Evolutionary conservation across 2,329 filamentous ascomycete species (phyloP).

Genomic region (Fusarium avenaceum): DNA sequence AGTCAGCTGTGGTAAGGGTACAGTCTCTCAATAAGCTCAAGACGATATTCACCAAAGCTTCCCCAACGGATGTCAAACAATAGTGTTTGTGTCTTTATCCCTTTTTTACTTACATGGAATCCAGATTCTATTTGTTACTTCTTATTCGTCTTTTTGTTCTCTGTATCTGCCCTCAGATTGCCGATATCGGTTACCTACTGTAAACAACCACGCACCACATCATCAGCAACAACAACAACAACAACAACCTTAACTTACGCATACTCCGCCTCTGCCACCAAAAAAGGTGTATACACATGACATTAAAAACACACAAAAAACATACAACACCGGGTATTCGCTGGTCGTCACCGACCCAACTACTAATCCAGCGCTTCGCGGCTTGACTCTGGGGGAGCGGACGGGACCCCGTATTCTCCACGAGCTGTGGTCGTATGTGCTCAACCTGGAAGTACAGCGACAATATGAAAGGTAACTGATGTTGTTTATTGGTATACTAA

Average conservation of each 20-base stretch:
- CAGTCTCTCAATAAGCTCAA: neutral
- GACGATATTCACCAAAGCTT: neutral
- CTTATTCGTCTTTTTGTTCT: neutral
- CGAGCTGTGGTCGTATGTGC: constrained; percentile 37
- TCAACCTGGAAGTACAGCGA: neutral
- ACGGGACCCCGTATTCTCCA: constrained; percentile 37
- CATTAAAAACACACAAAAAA: constrained; percentile 1
- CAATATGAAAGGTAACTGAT: neutral
- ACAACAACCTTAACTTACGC: neutral
- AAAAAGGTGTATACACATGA: neutral
- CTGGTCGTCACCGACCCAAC: constrained; percentile 38
- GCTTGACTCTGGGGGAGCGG: constrained; percentile 35
- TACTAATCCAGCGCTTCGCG: constrained; percentile 33
- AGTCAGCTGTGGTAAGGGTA: neutral
- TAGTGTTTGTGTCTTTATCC: neutral
- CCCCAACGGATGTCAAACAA: neutral
- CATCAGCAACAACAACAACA: too few relatives aligned
- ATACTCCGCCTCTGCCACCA: neutral
- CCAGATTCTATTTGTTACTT: neutral
- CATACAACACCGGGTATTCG: constrained; percentile 37
- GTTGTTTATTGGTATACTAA: neutral
- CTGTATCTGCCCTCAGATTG: neutral
- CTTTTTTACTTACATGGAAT: neutral
- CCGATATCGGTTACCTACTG: neutral
- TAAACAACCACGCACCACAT: neutral